phyloP scores from a whole-genome alignment of 768 basidiomycete genomes.

The Lactarius deliciosus region DNA sequence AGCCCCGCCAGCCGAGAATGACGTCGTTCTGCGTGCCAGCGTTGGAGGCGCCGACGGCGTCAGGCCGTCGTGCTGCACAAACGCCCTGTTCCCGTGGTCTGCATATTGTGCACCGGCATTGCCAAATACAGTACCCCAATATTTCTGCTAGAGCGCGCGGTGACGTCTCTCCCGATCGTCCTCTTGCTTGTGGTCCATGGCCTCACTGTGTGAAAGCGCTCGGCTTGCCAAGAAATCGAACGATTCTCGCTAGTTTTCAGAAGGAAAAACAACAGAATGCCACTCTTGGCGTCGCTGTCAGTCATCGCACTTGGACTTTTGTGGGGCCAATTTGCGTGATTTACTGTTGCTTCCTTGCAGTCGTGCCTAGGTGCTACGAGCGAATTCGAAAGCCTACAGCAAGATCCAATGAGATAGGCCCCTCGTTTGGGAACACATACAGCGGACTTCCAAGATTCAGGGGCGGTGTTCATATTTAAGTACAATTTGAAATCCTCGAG shows the following conservation, averaged over 20 bases:
- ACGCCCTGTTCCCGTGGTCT: background rate
- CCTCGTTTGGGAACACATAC: no score
- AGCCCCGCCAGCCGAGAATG: constrained; percentile 9
- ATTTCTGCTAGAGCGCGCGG: background rate
- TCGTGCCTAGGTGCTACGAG: background rate
- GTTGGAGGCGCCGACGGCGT: background rate
- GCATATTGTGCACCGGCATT: background rate
- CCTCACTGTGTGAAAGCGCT: background rate
- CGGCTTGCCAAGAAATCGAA: background rate
- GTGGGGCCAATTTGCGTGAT: background rate
- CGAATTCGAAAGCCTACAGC: background rate
- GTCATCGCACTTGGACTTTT: background rate
- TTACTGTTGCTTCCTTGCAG: background rate
- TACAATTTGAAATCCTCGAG: no score
- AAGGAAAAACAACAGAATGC: background rate
- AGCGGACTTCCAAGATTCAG: no score
- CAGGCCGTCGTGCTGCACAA: background rate
- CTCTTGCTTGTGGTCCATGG: background rate
- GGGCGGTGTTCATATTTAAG: no score
- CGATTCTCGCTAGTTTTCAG: background rate
- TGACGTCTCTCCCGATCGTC: background rate
- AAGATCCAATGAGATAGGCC: no score
- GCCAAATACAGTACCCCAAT: constrained; percentile 2
- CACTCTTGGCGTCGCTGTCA: background rate
- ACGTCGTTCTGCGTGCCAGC: constrained; percentile 13